A percentile compares a stretch with the other conserved stretches of the same genome.
phyloP scores from a whole-genome alignment of 306 rosid genomes.

The Canavalia ensiformis region DNA sequence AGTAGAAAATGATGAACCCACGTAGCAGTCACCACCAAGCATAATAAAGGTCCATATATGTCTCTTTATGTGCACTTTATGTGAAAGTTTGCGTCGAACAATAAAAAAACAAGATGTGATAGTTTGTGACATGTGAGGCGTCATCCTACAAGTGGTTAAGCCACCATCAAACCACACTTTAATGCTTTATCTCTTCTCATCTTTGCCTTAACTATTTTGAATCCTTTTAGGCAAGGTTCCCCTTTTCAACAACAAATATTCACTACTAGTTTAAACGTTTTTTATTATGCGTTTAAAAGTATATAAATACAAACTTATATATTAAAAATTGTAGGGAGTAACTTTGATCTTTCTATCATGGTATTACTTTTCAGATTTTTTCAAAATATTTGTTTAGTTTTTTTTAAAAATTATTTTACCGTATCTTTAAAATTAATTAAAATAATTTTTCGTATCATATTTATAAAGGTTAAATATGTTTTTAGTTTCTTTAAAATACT shows the following conservation, averaged over 20 bases:
- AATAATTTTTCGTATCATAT: too few relatives aligned
- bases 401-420: too few relatives aligned
- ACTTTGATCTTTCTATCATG: too few relatives aligned
- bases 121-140: constrained; percentile 42
- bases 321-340: too few relatives aligned
- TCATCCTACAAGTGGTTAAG: constrained; percentile 23
- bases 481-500: too few relatives aligned
- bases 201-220: constrained; percentile 5
- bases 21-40: neutral
- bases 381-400: too few relatives aligned
- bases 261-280: neutral
- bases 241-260: constrained; percentile 22
- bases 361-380: too few relatives aligned
- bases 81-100: neutral
- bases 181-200: constrained; percentile 37
- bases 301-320: too few relatives aligned
- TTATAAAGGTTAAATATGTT: too few relatives aligned
- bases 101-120: neutral
- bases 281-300: too few relatives aligned
- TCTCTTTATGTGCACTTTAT: constrained; percentile 9
- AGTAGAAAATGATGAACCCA: neutral
- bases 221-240: neutral
- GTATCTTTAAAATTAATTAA: too few relatives aligned
- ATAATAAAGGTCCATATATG: neutral
- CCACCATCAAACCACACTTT: constrained; percentile 40